These are phyloP conservation scores for Aspergillus texensis DNA, from an alignment of 2,329 filamentous ascomycete genomes.

Conservation along the genomic window DNA sequence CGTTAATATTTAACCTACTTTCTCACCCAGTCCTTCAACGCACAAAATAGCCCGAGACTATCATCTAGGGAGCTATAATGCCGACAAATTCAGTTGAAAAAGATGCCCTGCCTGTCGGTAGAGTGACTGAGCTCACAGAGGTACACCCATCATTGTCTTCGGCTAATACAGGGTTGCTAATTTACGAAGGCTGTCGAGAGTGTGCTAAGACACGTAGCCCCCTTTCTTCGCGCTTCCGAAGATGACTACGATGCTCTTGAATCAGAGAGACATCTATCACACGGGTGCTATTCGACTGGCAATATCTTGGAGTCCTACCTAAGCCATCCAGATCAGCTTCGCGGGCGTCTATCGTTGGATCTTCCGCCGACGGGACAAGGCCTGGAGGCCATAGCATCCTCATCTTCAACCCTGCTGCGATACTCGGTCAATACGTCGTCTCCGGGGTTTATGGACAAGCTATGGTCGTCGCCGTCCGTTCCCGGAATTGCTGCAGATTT, in stretches of 20 bases:
- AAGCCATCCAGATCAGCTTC: not conserved
- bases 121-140: not conserved
- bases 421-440: constrained; percentile 1
- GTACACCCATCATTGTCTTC: not conserved
- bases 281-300: not conserved
- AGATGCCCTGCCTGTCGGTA: not conserved
- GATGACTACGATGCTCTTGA: not conserved
- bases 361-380: not conserved
- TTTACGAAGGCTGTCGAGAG: not conserved
- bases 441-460: constrained; percentile 1
- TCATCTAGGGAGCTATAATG: not conserved
- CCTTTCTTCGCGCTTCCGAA: not conserved
- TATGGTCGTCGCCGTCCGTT: not conserved
- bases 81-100: not conserved
- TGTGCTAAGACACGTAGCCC: not conserved
- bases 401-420: not conserved
- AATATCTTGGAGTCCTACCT: not conserved
- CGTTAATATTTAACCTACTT: not conserved
- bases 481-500: constrained; percentile 1
- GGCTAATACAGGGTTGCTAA: not conserved
- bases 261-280: not conserved
- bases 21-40: not conserved
- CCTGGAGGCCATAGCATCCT: not conserved
- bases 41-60: not conserved
- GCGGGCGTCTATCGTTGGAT: not conserved